Evolutionary conservation across 208 protist genomes (phyloP).

Genomic region (Trypanosoma cruzi): DNA sequence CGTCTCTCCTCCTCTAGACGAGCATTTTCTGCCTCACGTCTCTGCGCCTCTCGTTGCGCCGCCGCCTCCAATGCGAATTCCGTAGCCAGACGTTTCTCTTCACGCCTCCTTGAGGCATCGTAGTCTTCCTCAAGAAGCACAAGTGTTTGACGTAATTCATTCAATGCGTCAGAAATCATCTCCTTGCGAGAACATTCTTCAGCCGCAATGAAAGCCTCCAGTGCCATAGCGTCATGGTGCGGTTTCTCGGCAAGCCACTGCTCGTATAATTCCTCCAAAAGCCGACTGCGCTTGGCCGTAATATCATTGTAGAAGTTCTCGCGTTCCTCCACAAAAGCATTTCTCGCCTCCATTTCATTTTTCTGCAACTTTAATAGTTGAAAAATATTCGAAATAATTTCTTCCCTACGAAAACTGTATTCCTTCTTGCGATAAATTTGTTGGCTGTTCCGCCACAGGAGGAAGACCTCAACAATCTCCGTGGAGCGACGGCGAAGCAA

Average conservation of each 20-base stretch:
- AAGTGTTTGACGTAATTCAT: background rate
- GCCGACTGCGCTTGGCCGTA: slow-evolving; percentile 3
- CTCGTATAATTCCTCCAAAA: slow-evolving; percentile 17
- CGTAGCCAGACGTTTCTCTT: slow-evolving; percentile 2
- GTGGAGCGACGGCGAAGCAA: slow-evolving; percentile 15
- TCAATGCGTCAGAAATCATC: background rate
- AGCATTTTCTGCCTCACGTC: background rate
- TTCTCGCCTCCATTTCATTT: slow-evolving; percentile 9
- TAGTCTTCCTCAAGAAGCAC: slow-evolving; percentile 9
- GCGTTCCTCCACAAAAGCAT: slow-evolving; percentile 5
- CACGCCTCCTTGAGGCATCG: background rate
- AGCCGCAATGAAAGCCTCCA: background rate
- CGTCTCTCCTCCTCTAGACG: background rate
- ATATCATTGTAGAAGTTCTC: slow-evolving; percentile 8
- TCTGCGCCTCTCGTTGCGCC: slow-evolving; percentile 2
- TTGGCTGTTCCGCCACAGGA: background rate
- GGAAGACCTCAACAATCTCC: slow-evolving; percentile 14
- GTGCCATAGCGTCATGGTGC: background rate
- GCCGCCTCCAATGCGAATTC: background rate
- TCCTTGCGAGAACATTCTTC: slow-evolving; percentile 8
- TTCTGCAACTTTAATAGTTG: slow-evolving; percentile 17
- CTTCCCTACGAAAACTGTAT: slow-evolving; percentile 14
- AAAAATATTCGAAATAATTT: slow-evolving; percentile 18
- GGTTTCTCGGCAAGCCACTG: slow-evolving; percentile 14
- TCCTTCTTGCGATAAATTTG: slow-evolving; percentile 20